Evolutionary conservation across 495 filamentous ascomycete species (phyloP).

Genomic region (Astrocystis sublimbata): DNA sequence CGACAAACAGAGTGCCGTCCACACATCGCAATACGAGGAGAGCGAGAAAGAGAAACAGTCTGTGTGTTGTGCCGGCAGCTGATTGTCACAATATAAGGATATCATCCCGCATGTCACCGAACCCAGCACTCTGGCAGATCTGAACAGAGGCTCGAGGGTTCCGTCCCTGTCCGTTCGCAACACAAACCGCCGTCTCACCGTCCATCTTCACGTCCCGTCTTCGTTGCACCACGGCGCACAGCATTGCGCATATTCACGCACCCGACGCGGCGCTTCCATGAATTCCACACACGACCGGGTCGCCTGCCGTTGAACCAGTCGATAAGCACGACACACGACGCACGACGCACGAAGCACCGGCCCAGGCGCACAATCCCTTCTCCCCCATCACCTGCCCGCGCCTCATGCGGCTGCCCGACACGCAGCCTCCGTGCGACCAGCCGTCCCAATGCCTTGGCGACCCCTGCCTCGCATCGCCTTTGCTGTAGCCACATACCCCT

Average conservation of each 20-base stretch:
- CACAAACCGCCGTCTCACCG: no score
- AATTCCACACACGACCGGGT: no score
- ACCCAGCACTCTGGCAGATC: no score
- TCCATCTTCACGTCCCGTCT: constrained; percentile 4
- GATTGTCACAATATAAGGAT: constrained; percentile 2
- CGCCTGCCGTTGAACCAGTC: neutral
- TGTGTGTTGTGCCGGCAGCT: neutral
- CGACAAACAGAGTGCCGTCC: neutral
- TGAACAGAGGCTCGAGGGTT: neutral
- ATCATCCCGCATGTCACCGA: no score
- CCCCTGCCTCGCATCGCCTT: constrained; percentile 96
- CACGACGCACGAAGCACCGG: no score
- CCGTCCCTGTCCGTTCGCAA: neutral
- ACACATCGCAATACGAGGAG: constrained; percentile 9
- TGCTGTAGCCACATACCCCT: constrained; percentile 92
- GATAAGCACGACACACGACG: neutral
- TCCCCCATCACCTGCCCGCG: constrained; percentile 17
- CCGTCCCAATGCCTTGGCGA: constrained; percentile 82
- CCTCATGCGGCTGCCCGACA: constrained; percentile 38
- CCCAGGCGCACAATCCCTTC: neutral
- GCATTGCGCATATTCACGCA: neutral
- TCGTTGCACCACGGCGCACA: constrained; percentile 3
- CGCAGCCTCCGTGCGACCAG: constrained; percentile 34
- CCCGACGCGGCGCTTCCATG: neutral
- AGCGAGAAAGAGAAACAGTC: no score